phyloP scores from a whole-genome alignment of 805 yeast genomes.

The Priceomyces melissophilus region DNA sequence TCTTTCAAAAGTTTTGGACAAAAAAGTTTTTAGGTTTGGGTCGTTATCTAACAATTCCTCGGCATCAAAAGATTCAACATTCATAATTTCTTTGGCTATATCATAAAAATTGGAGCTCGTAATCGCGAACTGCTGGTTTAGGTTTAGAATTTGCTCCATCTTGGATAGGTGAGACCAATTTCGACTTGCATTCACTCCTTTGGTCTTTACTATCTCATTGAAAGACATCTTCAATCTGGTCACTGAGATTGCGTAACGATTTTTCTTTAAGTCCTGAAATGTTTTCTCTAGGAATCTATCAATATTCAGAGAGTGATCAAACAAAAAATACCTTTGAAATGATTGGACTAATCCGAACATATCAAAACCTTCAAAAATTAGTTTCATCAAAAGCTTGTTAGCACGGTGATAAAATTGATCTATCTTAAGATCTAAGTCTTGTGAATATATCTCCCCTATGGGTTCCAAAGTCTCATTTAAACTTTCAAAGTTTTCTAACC shows the following conservation, averaged over 20 bases:
- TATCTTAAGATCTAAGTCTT: slow-evolving; percentile 52
- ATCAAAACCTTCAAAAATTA: slow-evolving; percentile 60
- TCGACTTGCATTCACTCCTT: background rate
- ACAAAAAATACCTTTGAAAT: slow-evolving; percentile 56
- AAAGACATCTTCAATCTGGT: slow-evolving; percentile 24
- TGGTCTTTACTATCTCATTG: slow-evolving; percentile 9
- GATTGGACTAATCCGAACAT: slow-evolving; percentile 45
- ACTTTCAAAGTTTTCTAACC: slow-evolving; percentile 36
- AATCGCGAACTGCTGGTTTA: slow-evolving; percentile 31
- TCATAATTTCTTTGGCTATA: slow-evolving; percentile 46
- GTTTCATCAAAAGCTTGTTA: slow-evolving; percentile 53
- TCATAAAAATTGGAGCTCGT: slow-evolving; percentile 46
- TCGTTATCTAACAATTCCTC: slow-evolving; percentile 46
- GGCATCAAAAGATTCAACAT: slow-evolving; percentile 53
- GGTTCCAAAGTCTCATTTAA: slow-evolving; percentile 25
- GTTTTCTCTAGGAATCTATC: slow-evolving; percentile 51
- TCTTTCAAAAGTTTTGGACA: slow-evolving; percentile 39
- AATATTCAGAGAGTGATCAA: slow-evolving; percentile 49
- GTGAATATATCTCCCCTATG: slow-evolving; percentile 29
- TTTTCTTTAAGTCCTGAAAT: slow-evolving; percentile 50
- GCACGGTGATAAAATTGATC: slow-evolving; percentile 65
- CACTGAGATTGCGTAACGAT: slow-evolving; percentile 27
- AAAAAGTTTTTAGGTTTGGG: slow-evolving; percentile 38
- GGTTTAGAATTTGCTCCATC: slow-evolving; percentile 6
- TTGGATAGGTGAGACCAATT: background rate